Percentiles rank a stretch among this genome's conserved stretches.
These are phyloP conservation scores for Colletotrichum destructivum DNA, from an alignment of 2,329 filamentous ascomycete species.

Conservation along the genomic window DNA sequence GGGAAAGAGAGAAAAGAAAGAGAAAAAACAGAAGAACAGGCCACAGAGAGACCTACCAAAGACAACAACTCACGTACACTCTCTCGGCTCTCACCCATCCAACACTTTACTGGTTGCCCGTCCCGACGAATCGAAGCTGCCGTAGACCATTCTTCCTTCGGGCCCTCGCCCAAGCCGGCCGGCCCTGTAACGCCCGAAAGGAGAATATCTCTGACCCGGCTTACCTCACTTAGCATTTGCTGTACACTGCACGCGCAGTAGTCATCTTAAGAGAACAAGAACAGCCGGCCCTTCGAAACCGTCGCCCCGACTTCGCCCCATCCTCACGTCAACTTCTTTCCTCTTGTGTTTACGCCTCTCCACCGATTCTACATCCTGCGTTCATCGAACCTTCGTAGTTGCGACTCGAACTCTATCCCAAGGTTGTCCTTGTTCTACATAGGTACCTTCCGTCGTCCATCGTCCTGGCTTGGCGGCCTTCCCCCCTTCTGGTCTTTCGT, in stretches of 20 bases:
- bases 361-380: constrained; percentile 17
- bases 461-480: constrained; percentile 15
- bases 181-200: constrained; percentile 8
- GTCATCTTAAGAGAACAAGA: background rate
- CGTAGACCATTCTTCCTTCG: background rate
- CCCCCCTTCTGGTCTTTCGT: constrained; percentile 21
- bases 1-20: constrained; percentile 19
- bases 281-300: background rate
- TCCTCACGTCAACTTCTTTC: background rate
- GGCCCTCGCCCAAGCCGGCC: background rate
- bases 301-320: background rate
- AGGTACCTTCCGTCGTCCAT: constrained; percentile 8
- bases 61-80: background rate
- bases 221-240: constrained; percentile 18
- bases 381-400: background rate
- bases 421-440: constrained; percentile 22
- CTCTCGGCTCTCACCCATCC: constrained; percentile 5
- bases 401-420: constrained; percentile 5
- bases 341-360: background rate
- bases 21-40: constrained; percentile 20
- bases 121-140: constrained; percentile 3
- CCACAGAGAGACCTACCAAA: constrained; percentile 2
- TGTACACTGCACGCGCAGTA: constrained; percentile 2
- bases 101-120: constrained; percentile 5
- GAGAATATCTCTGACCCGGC: constrained; percentile 6